Base-by-base conservation (phyloP, 2,329 filamentous ascomycete species). In the Sarocladiaceae sp. region DNA sequence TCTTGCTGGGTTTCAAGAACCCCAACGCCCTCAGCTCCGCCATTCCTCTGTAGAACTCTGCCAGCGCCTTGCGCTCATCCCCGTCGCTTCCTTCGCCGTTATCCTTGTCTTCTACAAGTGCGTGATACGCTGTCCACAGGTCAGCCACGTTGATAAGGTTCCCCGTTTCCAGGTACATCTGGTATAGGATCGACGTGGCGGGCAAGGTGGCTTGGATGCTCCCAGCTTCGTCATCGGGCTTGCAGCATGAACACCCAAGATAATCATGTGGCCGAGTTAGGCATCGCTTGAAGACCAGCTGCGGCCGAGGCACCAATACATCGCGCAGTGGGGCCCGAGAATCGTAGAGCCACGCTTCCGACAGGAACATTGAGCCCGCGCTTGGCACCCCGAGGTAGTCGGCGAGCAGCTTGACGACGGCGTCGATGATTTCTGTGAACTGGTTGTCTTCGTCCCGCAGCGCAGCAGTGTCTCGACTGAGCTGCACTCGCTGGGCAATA, bases 21-120 rank as follows among this genome's bases (percentile, higher is more conserved):
- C 94, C 94, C 62, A 99, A 76, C 51, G 86, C 82, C 66, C 86
- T 87, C 65, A 99, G 69, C 68, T 99, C 94, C 1, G 93, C 90
- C 56, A 97, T 68, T 4, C 82, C 88, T 55, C 84, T 80, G 68
- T 97, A 97, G 69, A 97, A 99, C 54, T 88, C 71, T 37, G 90
- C 83, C 70, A 90, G 76, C 7, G 77, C 78, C 44, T 75, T 77
- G 57, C 80, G 73, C 65, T 84, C 80, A 46, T 77, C 72, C 7
- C 71, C 60, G 1, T 44, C 40, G 10, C 23, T n/a, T 12, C 5
- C 35, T 8, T 5, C n/a, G 35, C 5, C 35, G 7, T 5, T 37
- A 17, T 8, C 35, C 18, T 17, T 17, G 35, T 37, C 35, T n/a
- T 37, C 62, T 18, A 87, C 71, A 26, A 88, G 78, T 15, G 80